Evolutionary conservation across 768 basidiomycete species (phyloP), one percentile per base, ranked within the genome.

Genomic region (Pseudohyphozyma bogoriensis): DNA sequence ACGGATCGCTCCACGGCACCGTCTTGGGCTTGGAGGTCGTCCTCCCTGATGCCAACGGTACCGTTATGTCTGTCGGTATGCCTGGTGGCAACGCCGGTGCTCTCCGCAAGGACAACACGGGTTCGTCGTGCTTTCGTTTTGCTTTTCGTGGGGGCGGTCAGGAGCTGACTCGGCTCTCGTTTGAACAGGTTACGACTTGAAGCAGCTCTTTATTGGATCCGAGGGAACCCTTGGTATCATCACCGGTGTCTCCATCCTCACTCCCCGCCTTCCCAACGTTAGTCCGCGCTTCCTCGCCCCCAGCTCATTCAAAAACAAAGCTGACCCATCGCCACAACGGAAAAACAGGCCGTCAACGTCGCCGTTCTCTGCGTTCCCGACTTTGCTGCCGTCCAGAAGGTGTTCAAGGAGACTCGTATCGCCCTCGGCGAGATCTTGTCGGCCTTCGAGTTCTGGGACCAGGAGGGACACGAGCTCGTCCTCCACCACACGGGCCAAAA

Each of bases 1-100:
- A 97, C 70, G 95, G 95, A 49, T 90, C 89, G 40, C 78, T 99
- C 7, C 95, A 93, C 71, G 95, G 95, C 24, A 85, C 85, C 16
- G 93, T 97, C 3, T 81, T 99, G 4, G 95, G 95, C 24, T 78
- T 99, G 18, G 95, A 99, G 73, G 90, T 92, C 26, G 95, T 97
- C 13, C 78, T 97, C 24, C 87, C 95, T 4, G 89, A 97, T 69
- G 93, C 90, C 31, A 65, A 70, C n/a, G 70, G 70, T 3, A 89
- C 88, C 29, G 79, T 99, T 54, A 80, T 96, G 61, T 84, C 93
- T 70, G 85, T 88, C 65, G 76, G 96, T 32, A 84, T 87, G n/a
- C 83, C 63, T 0, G 75, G 87, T 15, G 62, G 59, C 18, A 52
- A 51, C 12, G 66, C 56, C 12, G 66, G 66, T 2, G 59, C 66